phyloP scores from a whole-genome alignment of 2,329 filamentous ascomycete species.

The Trichophyton rubrum region DNA sequence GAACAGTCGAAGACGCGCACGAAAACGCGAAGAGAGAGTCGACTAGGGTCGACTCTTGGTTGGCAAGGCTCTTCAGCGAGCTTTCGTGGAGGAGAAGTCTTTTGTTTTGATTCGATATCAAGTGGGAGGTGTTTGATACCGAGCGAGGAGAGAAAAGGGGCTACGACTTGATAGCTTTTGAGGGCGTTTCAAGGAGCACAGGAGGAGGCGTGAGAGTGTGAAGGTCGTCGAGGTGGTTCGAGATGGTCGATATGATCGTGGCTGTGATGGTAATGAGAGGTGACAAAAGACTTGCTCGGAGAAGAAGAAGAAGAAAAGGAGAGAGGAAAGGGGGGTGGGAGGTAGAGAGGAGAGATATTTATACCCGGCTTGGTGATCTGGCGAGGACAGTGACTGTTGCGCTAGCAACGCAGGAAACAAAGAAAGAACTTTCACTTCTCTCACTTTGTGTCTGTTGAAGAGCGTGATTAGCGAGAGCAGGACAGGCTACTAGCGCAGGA shows the following conservation, averaged over 20 bases:
- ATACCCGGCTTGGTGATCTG: not conserved
- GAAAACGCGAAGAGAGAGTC: not conserved
- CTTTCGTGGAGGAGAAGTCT: not conserved
- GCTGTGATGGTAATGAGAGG: too few relatives aligned
- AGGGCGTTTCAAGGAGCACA: not conserved
- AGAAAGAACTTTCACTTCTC: not conserved
- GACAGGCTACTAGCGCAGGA: not conserved
- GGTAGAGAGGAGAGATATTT: conserved; percentile 4
- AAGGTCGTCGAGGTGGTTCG: too few relatives aligned
- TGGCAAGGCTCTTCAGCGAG: not conserved
- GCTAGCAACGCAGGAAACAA: not conserved
- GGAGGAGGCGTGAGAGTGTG: not conserved
- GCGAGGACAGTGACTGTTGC: not conserved
- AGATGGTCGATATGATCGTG: too few relatives aligned
- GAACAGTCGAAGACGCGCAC: not conserved
- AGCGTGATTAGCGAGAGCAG: too few relatives aligned
- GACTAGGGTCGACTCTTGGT: not conserved
- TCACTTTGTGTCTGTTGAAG: not conserved
- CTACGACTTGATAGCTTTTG: not conserved
- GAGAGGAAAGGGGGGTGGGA: not conserved
- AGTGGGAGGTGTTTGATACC: not conserved
- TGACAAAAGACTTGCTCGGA: conserved; percentile 1
- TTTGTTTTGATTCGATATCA: not conserved
- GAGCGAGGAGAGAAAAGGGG: not conserved
- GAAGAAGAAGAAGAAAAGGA: not conserved